Conservation (phyloP, 2,329 filamentous ascomycete genomes). For the Diaporthe ilicicola region DNA sequence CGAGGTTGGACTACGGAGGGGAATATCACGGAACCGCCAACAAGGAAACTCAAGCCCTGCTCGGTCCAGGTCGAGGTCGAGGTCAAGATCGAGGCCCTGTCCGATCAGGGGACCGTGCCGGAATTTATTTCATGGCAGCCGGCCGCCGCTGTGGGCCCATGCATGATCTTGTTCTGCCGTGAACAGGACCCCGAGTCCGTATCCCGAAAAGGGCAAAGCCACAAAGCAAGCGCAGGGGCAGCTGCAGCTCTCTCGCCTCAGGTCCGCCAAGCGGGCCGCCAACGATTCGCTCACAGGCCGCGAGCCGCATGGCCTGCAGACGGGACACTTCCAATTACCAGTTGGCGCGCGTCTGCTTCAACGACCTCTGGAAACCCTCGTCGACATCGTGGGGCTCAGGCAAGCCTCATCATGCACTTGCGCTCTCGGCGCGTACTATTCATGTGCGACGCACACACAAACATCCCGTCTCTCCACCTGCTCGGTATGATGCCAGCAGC, state of each 20-base stretch:
- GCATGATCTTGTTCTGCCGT: neutral
- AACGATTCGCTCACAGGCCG: constrained; percentile 29
- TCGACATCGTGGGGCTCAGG: neutral
- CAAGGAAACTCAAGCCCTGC: neutral
- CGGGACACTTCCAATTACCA: constrained; percentile 27
- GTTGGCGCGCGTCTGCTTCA: constrained; percentile 33
- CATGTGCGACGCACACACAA: neutral
- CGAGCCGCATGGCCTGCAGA: neutral
- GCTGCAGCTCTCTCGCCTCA: constrained; percentile 29
- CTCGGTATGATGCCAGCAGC: neutral
- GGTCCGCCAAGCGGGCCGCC: constrained; percentile 25
- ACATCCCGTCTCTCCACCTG: neutral
- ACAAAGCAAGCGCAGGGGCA: constrained; percentile 14
- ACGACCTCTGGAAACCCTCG: constrained; percentile 1
- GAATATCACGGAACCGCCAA: no score
- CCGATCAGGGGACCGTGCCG: constrained; percentile 20
- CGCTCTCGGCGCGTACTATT: constrained; percentile 19
- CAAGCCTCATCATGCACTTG: constrained; percentile 20
- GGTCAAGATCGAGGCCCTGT: constrained; percentile 15
- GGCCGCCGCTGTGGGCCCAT: neutral
- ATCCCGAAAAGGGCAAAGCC: constrained; percentile 17
- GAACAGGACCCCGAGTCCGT: neutral
- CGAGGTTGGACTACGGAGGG: neutral
- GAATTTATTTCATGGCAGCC: constrained; percentile 9
- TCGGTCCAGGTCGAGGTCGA: neutral